Conservation (phyloP, 805 yeast genomes). For the Ogataea nitratoaversa region DNA sequence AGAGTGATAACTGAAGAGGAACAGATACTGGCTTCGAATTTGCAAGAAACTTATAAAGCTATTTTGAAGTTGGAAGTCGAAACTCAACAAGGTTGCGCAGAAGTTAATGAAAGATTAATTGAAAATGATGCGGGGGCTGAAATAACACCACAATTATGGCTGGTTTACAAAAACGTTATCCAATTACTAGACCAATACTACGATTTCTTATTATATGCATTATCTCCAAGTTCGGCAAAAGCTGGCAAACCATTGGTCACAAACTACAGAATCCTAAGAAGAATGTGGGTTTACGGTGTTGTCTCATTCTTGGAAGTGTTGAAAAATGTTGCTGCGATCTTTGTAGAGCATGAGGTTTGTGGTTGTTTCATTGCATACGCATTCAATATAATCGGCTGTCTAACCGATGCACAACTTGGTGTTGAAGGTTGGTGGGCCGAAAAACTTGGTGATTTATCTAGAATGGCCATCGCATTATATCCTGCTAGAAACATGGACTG, state of each 20-base stretch:
- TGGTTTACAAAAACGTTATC: slow-evolving; percentile 62
- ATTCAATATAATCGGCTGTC: slow-evolving; percentile 52
- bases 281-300: slow-evolving; percentile 84
- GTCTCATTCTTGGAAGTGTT: slow-evolving; percentile 75
- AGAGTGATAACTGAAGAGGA: slow-evolving; percentile 47
- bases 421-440: slow-evolving; percentile 80
- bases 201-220: slow-evolving; percentile 66
- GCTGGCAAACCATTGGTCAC: slow-evolving; percentile 76
- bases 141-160: slow-evolving; percentile 60
- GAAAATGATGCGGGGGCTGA: slow-evolving; percentile 46
- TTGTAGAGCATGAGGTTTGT: slow-evolving; percentile 70
- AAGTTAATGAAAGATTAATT: slow-evolving; percentile 47
- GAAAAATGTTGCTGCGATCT: slow-evolving; percentile 68
- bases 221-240: slow-evolving; percentile 61
- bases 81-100: slow-evolving; percentile 65
- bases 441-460: slow-evolving; percentile 76
- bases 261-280: slow-evolving; percentile 69
- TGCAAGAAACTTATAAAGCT: slow-evolving; percentile 70
- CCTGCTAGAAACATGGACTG: slow-evolving; percentile 80
- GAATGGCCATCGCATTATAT: slow-evolving; percentile 85
- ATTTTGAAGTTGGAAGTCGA: slow-evolving; percentile 65
- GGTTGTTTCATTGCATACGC: slow-evolving; percentile 72
- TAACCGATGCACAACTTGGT: slow-evolving; percentile 51
- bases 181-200: slow-evolving; percentile 66
- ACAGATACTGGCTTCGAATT: slow-evolving; percentile 60